Evolutionary conservation across 441 rosid species (phyloP).

Genomic region (Sinapis alba): DNA sequence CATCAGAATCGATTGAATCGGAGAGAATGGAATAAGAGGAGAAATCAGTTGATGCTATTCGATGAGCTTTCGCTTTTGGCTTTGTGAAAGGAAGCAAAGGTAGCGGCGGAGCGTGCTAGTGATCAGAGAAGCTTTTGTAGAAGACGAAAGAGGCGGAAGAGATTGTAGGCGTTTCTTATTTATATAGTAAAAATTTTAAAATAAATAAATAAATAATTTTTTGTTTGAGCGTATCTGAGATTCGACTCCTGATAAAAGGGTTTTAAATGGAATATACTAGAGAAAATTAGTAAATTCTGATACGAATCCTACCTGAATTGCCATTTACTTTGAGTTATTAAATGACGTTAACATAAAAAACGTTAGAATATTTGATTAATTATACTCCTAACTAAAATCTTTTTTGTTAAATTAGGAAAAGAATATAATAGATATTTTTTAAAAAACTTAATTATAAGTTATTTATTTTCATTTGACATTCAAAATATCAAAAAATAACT

Average conservation of each 20-base stretch:
- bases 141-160: constrained; percentile 31
- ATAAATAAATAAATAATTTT: background rate
- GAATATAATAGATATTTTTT: too few relatives aligned
- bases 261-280: background rate
- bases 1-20: constrained; percentile 19
- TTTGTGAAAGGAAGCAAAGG: constrained; percentile 19
- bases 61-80: background rate
- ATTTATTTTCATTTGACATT: too few relatives aligned
- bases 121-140: constrained; percentile 11
- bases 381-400: background rate
- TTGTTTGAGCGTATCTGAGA: background rate
- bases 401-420: too few relatives aligned
- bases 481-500: too few relatives aligned
- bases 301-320: background rate
- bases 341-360: background rate
- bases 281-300: background rate
- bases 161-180: constrained; percentile 7
- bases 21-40: background rate
- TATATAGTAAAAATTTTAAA: constrained; percentile 11
- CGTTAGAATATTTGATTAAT: background rate
- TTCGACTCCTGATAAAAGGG: background rate
- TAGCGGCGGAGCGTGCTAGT: constrained; percentile 12
- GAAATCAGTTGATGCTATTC: background rate
- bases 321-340: background rate
- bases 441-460: too few relatives aligned